phyloP scores from a whole-genome alignment of 106 monocot species.

The Allium cepa region DNA sequence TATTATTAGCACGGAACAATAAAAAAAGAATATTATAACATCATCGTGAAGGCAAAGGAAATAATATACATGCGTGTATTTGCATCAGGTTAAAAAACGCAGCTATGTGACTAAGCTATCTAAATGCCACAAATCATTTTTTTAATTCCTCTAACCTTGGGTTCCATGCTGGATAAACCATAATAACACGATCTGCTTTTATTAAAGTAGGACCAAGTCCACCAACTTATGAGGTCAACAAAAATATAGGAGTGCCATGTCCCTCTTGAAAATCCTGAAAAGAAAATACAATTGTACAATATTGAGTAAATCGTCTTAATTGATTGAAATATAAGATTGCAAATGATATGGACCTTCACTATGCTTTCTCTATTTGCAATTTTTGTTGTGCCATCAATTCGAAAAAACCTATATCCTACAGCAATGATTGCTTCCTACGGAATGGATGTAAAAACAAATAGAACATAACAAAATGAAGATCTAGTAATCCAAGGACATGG shows the following conservation, averaged over 20 bases:
- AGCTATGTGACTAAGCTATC: neutral
- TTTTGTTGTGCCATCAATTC: constrained; percentile 99
- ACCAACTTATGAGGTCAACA: constrained; percentile 94
- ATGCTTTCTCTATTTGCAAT: constrained; percentile 69
- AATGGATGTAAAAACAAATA: neutral
- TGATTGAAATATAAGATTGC: neutral
- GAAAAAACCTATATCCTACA: constrained; percentile 53
- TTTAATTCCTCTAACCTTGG: constrained; percentile 52
- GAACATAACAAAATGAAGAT: neutral
- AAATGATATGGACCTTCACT: constrained; percentile 47
- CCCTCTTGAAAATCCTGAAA: constrained; percentile 94
- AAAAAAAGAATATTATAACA: neutral
- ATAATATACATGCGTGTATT: too few relatives aligned
- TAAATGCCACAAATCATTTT: neutral
- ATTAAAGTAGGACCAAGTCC: constrained; percentile 97
- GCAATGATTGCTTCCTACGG: constrained; percentile 59
- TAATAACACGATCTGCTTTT: constrained; percentile 94
- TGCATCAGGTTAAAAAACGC: neutral
- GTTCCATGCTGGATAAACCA: constrained; percentile 99
- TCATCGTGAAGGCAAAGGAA: neutral
- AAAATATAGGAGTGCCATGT: constrained; percentile 60
- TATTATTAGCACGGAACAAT: neutral
- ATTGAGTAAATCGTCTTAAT: neutral
- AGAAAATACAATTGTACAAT: constrained; percentile 4
- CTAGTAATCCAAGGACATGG: neutral